Conservation (phyloP, 1,284 basidiomycete genomes). For the Trametes polyzona region DNA sequence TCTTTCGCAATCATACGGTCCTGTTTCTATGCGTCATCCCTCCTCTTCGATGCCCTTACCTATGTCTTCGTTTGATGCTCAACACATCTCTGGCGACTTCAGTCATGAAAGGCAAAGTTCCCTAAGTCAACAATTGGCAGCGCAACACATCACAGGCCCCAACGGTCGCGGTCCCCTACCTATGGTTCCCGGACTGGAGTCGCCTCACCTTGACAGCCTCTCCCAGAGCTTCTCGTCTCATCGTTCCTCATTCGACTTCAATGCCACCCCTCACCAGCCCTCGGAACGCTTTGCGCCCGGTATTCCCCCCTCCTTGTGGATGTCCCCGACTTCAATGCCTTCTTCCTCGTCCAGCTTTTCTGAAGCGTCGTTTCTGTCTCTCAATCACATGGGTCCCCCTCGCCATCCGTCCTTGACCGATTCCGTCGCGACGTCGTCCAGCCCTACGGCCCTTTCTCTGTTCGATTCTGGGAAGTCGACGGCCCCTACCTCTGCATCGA, state of each 20-base stretch:
- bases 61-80: conserved; percentile 25
- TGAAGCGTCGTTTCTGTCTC: conserved; percentile 39
- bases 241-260: conserved; percentile 23
- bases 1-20: conserved; percentile 29
- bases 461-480: conserved; percentile 33
- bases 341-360: conserved; percentile 45
- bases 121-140: conserved; percentile 26
- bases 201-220: conserved; percentile 24
- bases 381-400: conserved; percentile 31
- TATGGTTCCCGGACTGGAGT: conserved; percentile 21
- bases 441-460: conserved; percentile 33
- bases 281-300: conserved; percentile 56
- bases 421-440: conserved; percentile 32
- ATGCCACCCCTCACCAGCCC: conserved; percentile 17
- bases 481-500: conserved; percentile 35
- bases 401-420: conserved; percentile 33
- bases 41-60: conserved; percentile 27
- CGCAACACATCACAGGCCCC: conserved; percentile 18
- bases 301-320: conserved; percentile 79
- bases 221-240: conserved; percentile 21
- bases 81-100: conserved; percentile 20
- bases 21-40: conserved; percentile 31
- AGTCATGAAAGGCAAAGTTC: conserved; percentile 28
- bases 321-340: conserved; percentile 66
- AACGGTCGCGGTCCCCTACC: conserved; percentile 23